Conservation (phyloP, 441 rosid genomes). For the Corymbia calophylla region DNA sequence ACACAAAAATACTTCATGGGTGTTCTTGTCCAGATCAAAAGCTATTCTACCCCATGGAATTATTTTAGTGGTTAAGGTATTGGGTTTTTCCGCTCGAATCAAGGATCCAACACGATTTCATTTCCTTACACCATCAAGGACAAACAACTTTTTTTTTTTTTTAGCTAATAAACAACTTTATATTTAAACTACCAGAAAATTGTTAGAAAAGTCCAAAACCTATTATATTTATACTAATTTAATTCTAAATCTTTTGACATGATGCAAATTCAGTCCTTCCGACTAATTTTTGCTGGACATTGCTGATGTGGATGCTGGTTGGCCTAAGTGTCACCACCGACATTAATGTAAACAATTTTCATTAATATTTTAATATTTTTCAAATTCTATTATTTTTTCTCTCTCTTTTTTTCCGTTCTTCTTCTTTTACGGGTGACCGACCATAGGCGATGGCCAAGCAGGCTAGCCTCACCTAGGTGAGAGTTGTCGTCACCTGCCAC, state of each 20-base stretch:
- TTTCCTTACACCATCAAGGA: neutral
- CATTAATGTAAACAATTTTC: no score
- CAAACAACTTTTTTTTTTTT: neutral
- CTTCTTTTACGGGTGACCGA: neutral
- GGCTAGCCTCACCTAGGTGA: no score
- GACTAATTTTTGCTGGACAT: neutral
- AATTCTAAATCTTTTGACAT: neutral
- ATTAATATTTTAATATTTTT: no score
- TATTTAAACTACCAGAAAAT: neutral
- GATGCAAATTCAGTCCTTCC: no score
- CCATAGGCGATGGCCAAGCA: neutral
- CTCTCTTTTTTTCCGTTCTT: neutral
- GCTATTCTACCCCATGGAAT: neutral
- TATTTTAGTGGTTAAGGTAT: neutral
- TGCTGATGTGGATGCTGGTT: neutral
- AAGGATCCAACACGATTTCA: neutral
- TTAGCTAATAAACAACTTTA: neutral
- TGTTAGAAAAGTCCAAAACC: no score
- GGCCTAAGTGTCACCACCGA: fast-evolving
- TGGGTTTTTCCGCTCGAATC: neutral
- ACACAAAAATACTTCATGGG: neutral
- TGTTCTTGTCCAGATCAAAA: neutral
- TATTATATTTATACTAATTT: no score
- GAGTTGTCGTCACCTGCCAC: no score
- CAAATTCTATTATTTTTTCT: no score